These are phyloP conservation scores for Tetradesmus obliquus DNA, from an alignment of 139 green algal species.

Conservation along the genomic window DNA sequence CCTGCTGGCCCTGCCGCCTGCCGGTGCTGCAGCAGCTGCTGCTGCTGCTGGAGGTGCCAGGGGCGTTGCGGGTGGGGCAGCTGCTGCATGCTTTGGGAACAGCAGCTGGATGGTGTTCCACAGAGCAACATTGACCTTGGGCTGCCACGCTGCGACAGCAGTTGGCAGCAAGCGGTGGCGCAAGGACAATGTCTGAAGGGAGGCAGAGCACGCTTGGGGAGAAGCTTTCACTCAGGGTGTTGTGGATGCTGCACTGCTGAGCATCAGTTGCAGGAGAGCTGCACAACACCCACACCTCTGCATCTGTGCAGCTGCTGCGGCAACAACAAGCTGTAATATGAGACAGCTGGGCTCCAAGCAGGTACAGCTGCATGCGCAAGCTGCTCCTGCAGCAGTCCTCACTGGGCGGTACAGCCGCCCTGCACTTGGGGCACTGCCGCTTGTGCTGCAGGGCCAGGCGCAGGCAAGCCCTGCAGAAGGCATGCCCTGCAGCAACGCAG, in stretches of 20 bases:
- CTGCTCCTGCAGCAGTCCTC: not conserved
- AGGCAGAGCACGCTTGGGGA: not conserved
- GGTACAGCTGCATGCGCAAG: not conserved
- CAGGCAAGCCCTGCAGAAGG: constrained; percentile 51
- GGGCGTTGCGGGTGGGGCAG: constrained; percentile 38
- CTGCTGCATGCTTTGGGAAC: constrained; percentile 49
- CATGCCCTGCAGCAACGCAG: constrained; percentile 39
- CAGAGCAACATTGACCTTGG: constrained; percentile 55
- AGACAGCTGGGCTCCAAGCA: not conserved
- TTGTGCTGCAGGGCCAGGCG: constrained; percentile 39
- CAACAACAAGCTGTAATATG: too few relatives aligned
- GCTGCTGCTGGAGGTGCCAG: constrained; percentile 22
- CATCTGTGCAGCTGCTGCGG: too few relatives aligned
- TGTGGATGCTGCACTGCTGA: not conserved
- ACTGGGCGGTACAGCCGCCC: constrained; percentile 40
- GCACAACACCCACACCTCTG: not conserved
- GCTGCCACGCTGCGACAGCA: constrained; percentile 40
- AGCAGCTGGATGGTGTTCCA: constrained; percentile 66
- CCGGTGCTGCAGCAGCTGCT: not conserved
- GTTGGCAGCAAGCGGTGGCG: not conserved
- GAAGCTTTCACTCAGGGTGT: not conserved
- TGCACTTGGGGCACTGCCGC: constrained; percentile 57
- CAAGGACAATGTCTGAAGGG: not conserved
- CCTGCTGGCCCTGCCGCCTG: not conserved
- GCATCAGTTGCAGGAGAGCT: not conserved